A percentile compares a stretch with the other conserved stretches of the same genome.
Evolutionary conservation across 1,139 yeast genomes (phyloP).

Genomic region (Diutina catenulata): DNA sequence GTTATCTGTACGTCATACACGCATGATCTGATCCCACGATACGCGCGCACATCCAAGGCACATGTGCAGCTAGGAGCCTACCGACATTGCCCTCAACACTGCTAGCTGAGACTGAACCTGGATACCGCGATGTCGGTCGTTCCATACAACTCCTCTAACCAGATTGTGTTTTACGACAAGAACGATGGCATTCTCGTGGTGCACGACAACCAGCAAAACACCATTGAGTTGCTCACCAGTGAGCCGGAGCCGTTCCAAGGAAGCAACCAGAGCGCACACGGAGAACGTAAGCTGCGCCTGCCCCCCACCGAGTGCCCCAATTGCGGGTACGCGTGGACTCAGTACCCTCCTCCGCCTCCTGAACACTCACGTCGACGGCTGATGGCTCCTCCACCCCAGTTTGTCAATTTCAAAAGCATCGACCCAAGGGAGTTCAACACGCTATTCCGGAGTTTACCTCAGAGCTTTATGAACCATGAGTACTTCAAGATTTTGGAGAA

Average conservation of each 20-base stretch:
- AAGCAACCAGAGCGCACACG: background rate
- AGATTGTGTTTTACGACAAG: constrained; percentile 27
- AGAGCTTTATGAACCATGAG: constrained; percentile 24
- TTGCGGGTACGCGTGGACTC: background rate
- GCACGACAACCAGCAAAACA: constrained; percentile 29
- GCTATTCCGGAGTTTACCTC: background rate
- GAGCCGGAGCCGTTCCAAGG: background rate
- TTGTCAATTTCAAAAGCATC: background rate
- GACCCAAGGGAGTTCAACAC: constrained; percentile 4
- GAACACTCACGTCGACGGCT: no score
- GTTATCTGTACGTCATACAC: no score
- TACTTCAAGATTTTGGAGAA: constrained; percentile 25
- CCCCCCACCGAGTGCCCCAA: background rate
- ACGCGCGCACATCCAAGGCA: no score
- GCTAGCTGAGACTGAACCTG: no score
- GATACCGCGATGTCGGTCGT: constrained; percentile 23
- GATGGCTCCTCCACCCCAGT: background rate
- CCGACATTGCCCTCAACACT: no score
- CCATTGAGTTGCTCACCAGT: constrained; percentile 23
- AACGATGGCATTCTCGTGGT: constrained; percentile 31
- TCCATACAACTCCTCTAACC: constrained; percentile 23
- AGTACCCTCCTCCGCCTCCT: background rate
- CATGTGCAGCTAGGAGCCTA: no score
- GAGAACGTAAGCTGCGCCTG: background rate
- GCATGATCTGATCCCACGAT: no score